Base-by-base conservation (phyloP, 148 eudicot species). In the Bassia scoparia region DNA sequence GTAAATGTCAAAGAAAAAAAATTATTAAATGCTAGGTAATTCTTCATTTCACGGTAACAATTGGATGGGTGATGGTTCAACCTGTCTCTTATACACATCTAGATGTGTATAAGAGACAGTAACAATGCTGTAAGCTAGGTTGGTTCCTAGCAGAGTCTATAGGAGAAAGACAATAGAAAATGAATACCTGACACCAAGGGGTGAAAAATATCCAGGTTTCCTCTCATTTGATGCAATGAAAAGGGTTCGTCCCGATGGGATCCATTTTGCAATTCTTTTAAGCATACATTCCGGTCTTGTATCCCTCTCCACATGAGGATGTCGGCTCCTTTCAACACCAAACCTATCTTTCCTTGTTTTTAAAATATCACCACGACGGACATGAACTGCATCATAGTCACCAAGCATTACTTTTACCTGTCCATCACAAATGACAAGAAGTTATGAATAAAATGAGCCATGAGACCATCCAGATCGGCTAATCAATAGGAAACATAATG, bases 311-410 rank as follows among this genome's bases (percentile, higher is more conserved):
- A 88, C 76, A 84, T 91, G 98, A 74, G 98, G 98, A 82, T 95
- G 98, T 30, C 81, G 59, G 61, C 78, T 84, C 69, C 97, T 81
- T 8, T 71, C 87, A 65, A 87, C 96, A 26, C 98, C 98, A 79
- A 80, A 84, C 43, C 97, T 82, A 78, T 95, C 98, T 82, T 86
- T 95, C 73, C 97, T 85, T 37, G 90, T 91, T 80, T 91, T 95
- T 56, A 95, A 30, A 67, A 68, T 87, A 83, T 95, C 98, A 58
- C 98, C 98, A 62, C 98, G 87, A 16, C 98, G 93, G 66, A 95
- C 98, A 87, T 95, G 98, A 23, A 95, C 81, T 73, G 98, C 98
- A 86, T 89, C 98, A 70, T 95, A 95, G 79, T 91, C 97, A 61
- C 92, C 96, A 73, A 95, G 98, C 70, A 79, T 81, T 37, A 77